phyloP scores from a whole-genome alignment of 2,329 filamentous ascomycete genomes.

The Harringtonia lauricola region DNA sequence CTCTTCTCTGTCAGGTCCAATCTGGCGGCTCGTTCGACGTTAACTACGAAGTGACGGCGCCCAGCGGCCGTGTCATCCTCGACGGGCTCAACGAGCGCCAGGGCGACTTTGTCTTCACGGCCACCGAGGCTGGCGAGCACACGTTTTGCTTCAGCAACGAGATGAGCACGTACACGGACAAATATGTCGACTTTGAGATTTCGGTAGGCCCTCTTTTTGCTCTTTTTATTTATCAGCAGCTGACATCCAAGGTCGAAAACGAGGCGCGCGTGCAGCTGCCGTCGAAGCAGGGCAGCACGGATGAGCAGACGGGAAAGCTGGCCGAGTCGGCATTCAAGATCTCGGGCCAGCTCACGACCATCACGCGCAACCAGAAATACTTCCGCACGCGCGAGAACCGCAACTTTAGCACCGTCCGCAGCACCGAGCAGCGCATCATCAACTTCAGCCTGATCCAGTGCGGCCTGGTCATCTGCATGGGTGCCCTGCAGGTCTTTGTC shows the following conservation, averaged over 20 bases:
- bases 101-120: constrained; percentile 96
- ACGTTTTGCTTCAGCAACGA: constrained; percentile 97
- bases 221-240: neutral
- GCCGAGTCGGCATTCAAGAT: constrained; percentile 96
- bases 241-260: constrained; percentile 64
- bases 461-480: constrained; percentile 87
- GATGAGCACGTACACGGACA: constrained; percentile 96
- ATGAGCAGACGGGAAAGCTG: constrained; percentile 78
- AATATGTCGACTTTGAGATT: constrained; percentile 97
- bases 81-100: constrained; percentile 85
- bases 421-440: constrained; percentile 90
- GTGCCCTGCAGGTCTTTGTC: constrained; percentile 89
- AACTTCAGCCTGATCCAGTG: constrained; percentile 96
- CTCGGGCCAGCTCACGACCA: constrained; percentile 83
- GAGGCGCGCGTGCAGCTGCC: constrained; percentile 73
- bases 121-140: constrained; percentile 79
- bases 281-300: constrained; percentile 75
- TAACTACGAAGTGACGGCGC: constrained; percentile 80
- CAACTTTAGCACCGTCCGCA: constrained; percentile 95
- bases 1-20: constrained; percentile 59
- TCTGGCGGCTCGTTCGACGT: constrained; percentile 96
- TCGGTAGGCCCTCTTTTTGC: constrained; percentile 45
- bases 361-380: constrained; percentile 96
- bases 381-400: constrained; percentile 98
- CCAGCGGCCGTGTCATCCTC: constrained; percentile 69